Evolutionary conservation across 768 basidiomycete genomes (phyloP), one percentile per base, ranked within the genome.

Genomic region (Boletus speciosus): DNA sequence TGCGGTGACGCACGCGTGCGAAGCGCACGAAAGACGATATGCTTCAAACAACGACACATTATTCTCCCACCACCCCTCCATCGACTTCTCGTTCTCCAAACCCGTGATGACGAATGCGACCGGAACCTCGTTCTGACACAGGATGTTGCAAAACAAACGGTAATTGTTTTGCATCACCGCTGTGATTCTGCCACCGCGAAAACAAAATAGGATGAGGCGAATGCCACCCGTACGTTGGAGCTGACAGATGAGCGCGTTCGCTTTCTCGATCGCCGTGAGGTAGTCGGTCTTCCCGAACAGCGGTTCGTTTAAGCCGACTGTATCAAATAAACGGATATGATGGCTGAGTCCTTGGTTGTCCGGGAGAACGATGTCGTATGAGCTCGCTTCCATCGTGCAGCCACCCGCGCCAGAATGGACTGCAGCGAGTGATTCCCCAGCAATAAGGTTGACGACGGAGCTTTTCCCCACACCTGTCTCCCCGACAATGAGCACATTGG

Each of bases 1-100:
- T 4, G 74, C 71, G 3, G 74, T 76, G 56, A 78, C 55, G 51
- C 78, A 78, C 0, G 68, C 75, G 16, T 74, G 69, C 4, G 71
- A 73, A 16, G 57, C 45, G 23, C 72, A 65, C 32, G 49, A 56
- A 34, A 67, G 62, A 0, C 29, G 29, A 44, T 57, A 63, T 12
- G 53, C 52, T 32, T 66, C 66, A 49, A 78, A 78, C 10, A 38
- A 38, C 27, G 42, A 19, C 49, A 62, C 54, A 31, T 77, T 77
- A 10, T 58, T 54, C n/a, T 52, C 49, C 72, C 71, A 72, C 72
- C 69, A 73, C 11, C 34, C 51, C 19, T 73, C 70, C 71, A 71
- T 72, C 16, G 60, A 55, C 7, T 51, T 39, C 48, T 72, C 61
- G 42, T 71, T 71, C 56, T 72, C 72, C 52, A 72, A 42, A 10